Base-by-base conservation (phyloP, 192 early-diverging fungal genomes). In the Backusella tuberculispora region DNA sequence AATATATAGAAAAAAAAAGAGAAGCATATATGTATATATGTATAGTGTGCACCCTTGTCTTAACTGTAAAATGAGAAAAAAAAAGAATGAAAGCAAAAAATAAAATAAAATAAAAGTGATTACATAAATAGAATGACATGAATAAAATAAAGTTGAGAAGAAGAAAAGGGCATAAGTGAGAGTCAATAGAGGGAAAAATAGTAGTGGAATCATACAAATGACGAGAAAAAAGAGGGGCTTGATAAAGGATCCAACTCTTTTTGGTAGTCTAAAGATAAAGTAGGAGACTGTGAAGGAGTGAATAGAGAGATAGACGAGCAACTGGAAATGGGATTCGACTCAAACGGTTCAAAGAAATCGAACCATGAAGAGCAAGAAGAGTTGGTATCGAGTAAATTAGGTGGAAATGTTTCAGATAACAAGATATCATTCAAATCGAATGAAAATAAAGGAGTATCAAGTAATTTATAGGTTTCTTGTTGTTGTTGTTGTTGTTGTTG, bases 201-300 rank as follows among this genome's bases (percentile, higher is more conserved):
- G 10, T 3, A 24, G n/a, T 2, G 12, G 21, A 24, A 24, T 56
- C 53, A 56, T 56, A 56, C 53, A 56, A 56, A 56, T 24, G 53
- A 56, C 10, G 53, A 56, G 19, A 56, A 56, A 21, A 56, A 56
- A 56, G 53, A 56, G 19, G 53, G 53, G 24, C 53, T 56, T 56
- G 53, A 56, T 21, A 56, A 56, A 21, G 24, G 19, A 56, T 56
- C 53, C 53, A 56, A 21, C 53, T 56, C 53, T 60, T 60, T 66
- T 40, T 66, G 64, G 64, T 14, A 66, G 64, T 40, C 38, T 38
- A 66, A 15, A 7, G 64, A 69, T 46, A 26, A 47, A 24, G 68
- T 45, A 34, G 68, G 68, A 15, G 68, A 69, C 26, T 69, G 45
- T 8, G 44, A 46, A 46, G 68, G 68, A 69, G 68, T 47, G 68